Conservation (phyloP, 192 early-diverging fungal genomes). For the Backusella macrospora region DNA sequence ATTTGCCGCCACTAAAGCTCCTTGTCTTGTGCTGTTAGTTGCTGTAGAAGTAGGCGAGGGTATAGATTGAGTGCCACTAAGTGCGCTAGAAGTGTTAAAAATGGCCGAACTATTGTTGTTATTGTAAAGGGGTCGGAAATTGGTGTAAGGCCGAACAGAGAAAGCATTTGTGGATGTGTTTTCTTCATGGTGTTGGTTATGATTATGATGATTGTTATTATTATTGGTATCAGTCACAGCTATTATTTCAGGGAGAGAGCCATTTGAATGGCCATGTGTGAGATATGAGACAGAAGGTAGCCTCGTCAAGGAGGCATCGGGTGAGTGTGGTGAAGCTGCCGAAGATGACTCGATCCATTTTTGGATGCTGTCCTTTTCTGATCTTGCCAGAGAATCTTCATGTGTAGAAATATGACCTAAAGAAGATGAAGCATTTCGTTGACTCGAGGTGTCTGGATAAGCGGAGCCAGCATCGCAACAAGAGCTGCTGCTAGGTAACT, state of each 20-base stretch:
- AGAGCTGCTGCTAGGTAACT: conserved; percentile 11
- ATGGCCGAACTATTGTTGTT: neutral
- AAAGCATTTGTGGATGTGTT: conserved; percentile 5
- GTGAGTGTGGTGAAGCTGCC: conserved; percentile 7
- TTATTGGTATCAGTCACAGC: neutral
- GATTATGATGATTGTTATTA: neutral
- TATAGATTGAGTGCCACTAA: neutral
- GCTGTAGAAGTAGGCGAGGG: conserved; percentile 17
- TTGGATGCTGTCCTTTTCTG: conserved; percentile 19
- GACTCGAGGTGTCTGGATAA: conserved; percentile 5
- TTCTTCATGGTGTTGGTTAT: neutral
- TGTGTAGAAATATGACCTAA: neutral
- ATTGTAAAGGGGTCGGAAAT: conserved; percentile 17
- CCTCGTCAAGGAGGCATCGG: neutral
- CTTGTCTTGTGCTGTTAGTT: neutral
- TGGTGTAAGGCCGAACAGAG: conserved; percentile 21
- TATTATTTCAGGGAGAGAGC: neutral
- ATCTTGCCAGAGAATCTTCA: neutral
- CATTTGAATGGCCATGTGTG: neutral
- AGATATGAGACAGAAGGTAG: conserved; percentile 24
- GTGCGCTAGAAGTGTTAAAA: neutral
- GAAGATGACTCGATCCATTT: conserved; percentile 28
- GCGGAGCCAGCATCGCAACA: conserved; percentile 3
- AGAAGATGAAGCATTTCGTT: neutral
- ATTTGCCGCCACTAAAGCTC: neutral